Evolutionary conservation across 257 asterid genomes (phyloP).

Genomic region (Penstemon newberryi): DNA sequence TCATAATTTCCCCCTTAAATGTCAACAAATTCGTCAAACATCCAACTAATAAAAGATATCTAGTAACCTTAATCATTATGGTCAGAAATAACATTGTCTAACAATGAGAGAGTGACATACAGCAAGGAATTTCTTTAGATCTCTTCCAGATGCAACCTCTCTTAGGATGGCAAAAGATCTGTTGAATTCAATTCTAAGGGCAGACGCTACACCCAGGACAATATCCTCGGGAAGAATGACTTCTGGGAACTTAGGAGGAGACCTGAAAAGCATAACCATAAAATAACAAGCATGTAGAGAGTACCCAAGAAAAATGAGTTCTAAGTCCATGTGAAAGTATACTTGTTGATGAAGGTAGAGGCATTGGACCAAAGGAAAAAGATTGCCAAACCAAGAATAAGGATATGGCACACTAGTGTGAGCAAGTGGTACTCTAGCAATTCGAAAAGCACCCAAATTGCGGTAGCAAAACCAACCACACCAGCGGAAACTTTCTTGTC

Average conservation of each 20-base stretch:
- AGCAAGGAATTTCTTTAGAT: slow-evolving; percentile 72
- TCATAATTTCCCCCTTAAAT: neutral
- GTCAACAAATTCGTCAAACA: neutral
- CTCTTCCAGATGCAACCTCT: slow-evolving; percentile 78
- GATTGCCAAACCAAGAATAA: slow-evolving; percentile 68
- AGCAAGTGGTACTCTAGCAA: slow-evolving; percentile 86
- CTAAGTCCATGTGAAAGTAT: slow-evolving; percentile 22
- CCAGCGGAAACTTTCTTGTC: slow-evolving; percentile 78
- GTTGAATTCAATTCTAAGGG: slow-evolving; percentile 75
- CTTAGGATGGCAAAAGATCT: slow-evolving; percentile 62
- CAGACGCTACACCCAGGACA: slow-evolving; percentile 70
- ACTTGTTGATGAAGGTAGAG: slow-evolving; percentile 77
- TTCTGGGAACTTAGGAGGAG: slow-evolving; percentile 80
- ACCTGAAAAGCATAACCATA: slow-evolving; percentile 42
- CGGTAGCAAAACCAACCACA: slow-evolving; percentile 79
- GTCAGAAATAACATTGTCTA: neutral
- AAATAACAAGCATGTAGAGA: slow-evolving; percentile 11
- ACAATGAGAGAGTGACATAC: slow-evolving; percentile 44
- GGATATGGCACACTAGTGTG: slow-evolving; percentile 77
- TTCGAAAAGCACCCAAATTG: slow-evolving; percentile 88
- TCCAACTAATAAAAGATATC: neutral
- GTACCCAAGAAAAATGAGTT: neutral
- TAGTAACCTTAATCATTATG: neutral
- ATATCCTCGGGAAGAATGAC: slow-evolving; percentile 71
- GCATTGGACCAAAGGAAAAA: slow-evolving; percentile 88